Evolutionary conservation across 176 grass and related monocot genomes (phyloP), one percentile per base, ranked within the genome.

Genomic region (Oryza brachyantha): DNA sequence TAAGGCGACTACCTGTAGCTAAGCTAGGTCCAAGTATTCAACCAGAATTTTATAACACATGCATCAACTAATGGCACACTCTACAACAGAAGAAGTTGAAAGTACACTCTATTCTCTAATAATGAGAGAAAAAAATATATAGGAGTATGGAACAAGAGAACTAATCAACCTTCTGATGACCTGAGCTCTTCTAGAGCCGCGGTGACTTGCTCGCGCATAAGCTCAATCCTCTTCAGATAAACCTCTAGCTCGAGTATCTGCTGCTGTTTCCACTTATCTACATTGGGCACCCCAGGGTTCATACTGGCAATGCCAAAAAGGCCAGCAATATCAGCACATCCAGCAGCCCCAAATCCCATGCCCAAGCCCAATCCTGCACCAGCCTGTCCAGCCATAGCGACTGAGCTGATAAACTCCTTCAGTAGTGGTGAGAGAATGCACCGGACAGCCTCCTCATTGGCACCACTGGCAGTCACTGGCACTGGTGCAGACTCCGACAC

Each of bases 231-330:
- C 68, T 87, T 89, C 8, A 97, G 76, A 68, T 90, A 97, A 32
- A 97, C 94, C 86, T 97, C 91, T 36, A 97, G 82, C 77, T 97
- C 91, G 57, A 94, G 25, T 72, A 97, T 90, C 32, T 88, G 91
- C 22, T 97, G 94, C 65, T 82, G 85, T 75, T 38, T 91, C 94
- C 91, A 97, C 52, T 94, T 97, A 64, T 94, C 86, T 73, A 81
- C 79, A 37, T 34, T 29, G 5, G 78, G 80, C 17, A 64, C 26
- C 32, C 38, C 66, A 2, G 40, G 64, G 36, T 74, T 85, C 24
- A 32, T 28, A 21, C 71, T 58, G 8, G 64, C 16, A 27, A 45
- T 72, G n/a, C 81, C 81, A 19, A 71, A 43, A 59, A 38, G 57
- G 10, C 75, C 55, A 17, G 54, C 65, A 85, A 82, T 68, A 42